Evolutionary conservation across 345 rosid genomes (phyloP).

Genomic region (Iberis pinnata): DNA sequence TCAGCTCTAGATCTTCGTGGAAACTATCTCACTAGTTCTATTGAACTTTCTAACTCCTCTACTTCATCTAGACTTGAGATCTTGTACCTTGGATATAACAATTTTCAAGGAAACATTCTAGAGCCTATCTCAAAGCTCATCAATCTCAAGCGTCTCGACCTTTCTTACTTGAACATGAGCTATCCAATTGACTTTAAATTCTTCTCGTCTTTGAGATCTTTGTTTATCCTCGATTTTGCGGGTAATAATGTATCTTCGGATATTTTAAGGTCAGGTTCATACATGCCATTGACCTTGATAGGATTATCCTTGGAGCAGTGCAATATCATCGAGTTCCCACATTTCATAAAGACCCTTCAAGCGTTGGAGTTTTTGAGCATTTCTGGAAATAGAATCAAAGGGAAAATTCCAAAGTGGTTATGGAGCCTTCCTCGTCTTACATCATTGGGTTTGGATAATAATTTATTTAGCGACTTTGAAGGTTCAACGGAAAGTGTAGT

Average conservation of each 20-base stretch:
- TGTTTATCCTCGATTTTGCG: not conserved
- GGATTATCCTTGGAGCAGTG: not conserved
- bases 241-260: conserved; percentile 4
- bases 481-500: conserved; percentile 14
- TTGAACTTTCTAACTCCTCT: not conserved
- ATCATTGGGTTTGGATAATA: conserved; percentile 1
- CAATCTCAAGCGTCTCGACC: not conserved
- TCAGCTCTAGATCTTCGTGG: not conserved
- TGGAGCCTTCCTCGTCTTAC: conserved; percentile 18
- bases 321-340: conserved; percentile 10
- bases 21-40: conserved; percentile 7
- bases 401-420: conserved; percentile 25
- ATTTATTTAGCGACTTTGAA: conserved; percentile 15
- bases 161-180: conserved; percentile 1
- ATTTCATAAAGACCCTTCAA: conserved; percentile 7
- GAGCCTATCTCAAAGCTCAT: conserved; percentile 17
- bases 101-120: not conserved
- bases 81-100: not conserved
- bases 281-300: conserved; percentile 1
- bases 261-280: conserved; percentile 15
- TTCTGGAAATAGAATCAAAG: conserved; percentile 15
- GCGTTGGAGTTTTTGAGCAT: not conserved
- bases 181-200: not conserved
- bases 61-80: conserved; percentile 7
- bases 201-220: not conserved